Evolutionary conservation across 1,284 basidiomycete genomes (phyloP), one percentile per base, ranked within the genome.

Genomic region (Takashimella tepidaria): DNA sequence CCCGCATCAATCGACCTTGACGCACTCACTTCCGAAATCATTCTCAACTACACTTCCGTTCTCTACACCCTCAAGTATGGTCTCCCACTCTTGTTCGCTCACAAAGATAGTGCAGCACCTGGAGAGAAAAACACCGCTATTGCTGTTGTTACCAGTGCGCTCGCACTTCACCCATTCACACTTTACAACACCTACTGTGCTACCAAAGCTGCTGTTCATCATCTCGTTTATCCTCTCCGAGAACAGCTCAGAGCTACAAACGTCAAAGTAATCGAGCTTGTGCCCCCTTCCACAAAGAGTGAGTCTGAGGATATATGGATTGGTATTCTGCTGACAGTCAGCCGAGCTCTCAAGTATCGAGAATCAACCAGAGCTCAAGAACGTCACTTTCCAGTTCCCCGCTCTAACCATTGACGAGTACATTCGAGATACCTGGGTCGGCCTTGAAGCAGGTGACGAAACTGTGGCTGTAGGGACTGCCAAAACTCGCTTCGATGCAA

Each of bases 1-100:
- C 78, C 78, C 0, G 78, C 79, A 54, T 65, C 67, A 3, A 68
- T 83, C 31, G 76, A 84, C 58, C 60, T 82, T 13, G 76, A 78
- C 41, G 22, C 37, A 24, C 20, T 51, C 47, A 21, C 43, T 31
- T 8, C 41, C 37, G 55, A 57, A 27, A 50, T 57, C 31, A 49
- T 27, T 24, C 50, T 51, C 44, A 57, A 57, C 41, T 57, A 57
- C 31, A 37, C 31, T 8, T 37, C 31, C 16, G 31, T 37, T 16
- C 31, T 37, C 31, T 37, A 37, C 31, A 37, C 31, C 10, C 31
- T 37, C 31, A 37, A 37, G 31, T 37, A 37, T 16, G 31, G 31
- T 37, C 31, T 37, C 16, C 31, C 31, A 8, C 31, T 37, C 31
- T 37, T 37, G 31, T 16, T 37, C 16, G 31, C 10, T 16, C 31